A percentile compares a stretch with the other conserved stretches of the same genome.
phyloP scores from a whole-genome alignment of 2,329 filamentous ascomycete species.

The Diaporthe capsici region DNA sequence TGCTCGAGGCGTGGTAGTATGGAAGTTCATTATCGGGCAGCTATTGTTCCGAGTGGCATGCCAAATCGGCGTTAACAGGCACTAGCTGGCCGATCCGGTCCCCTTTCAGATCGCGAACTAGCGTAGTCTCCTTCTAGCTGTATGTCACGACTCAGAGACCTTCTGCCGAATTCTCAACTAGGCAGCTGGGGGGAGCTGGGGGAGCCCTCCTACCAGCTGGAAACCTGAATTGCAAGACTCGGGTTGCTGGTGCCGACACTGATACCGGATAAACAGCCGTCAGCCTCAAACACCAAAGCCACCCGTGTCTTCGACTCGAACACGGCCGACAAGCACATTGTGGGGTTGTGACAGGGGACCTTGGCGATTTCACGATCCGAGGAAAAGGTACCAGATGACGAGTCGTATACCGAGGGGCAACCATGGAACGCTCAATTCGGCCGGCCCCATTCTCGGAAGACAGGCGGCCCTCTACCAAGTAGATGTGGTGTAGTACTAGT shows the following conservation, averaged over 20 bases:
- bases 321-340: neutral
- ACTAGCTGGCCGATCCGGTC: neutral
- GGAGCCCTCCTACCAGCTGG: neutral
- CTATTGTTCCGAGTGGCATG: neutral
- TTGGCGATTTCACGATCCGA: conserved; percentile 5
- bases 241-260: neutral
- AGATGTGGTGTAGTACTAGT: neutral
- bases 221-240: conserved; percentile 14
- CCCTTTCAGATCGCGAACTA: neutral
- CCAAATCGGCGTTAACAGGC: neutral
- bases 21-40: neutral
- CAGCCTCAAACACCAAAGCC: conserved; percentile 17
- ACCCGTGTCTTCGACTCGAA: neutral
- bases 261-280: conserved; percentile 21
- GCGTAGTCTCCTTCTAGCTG: neutral
- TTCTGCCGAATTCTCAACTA: neutral
- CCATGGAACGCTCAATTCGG: neutral
- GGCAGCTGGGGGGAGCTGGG: neutral
- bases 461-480: neutral
- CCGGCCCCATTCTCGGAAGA: neutral
- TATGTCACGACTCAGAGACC: neutral
- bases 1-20: neutral
- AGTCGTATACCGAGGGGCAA: neutral
- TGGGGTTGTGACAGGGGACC: neutral
- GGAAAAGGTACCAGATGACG: neutral